Evolutionary conservation across 768 basidiomycete genomes (phyloP).

Genomic region (Hydnomerulius pinastri): DNA sequence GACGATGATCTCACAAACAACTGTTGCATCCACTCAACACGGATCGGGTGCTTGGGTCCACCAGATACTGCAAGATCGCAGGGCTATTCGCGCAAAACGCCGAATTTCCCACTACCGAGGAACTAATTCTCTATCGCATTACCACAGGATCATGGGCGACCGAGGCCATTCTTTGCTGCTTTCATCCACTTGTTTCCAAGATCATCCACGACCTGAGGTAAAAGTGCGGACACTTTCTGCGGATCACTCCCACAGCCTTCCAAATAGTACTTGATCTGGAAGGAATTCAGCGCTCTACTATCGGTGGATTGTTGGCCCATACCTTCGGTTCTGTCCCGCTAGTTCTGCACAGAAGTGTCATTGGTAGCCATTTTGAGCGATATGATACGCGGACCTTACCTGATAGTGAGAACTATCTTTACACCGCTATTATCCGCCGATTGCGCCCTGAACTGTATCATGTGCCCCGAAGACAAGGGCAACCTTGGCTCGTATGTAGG

Average conservation of each 20-base stretch:
- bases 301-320: not conserved
- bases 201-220: constrained; percentile 60
- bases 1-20: no score
- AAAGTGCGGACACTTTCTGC: constrained; percentile 44
- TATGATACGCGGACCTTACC: constrained; percentile 42
- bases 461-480: constrained; percentile 77
- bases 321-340: constrained; percentile 93
- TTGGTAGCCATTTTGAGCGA: not conserved
- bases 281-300: not conserved
- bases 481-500: constrained; percentile 61
- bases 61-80: no score
- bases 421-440: constrained; percentile 41
- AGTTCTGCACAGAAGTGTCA: constrained; percentile 48
- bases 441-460: constrained; percentile 76
- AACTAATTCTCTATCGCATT: not conserved
- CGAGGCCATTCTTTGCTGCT: constrained; percentile 52
- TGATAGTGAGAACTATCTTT: constrained; percentile 66
- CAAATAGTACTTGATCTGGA: constrained; percentile 83
- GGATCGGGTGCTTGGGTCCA: no score
- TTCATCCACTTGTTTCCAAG: constrained; percentile 71
- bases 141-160: constrained; percentile 26
- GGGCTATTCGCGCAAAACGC: no score
- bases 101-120: no score
- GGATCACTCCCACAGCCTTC: constrained; percentile 70
- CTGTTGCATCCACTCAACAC: no score